Percentiles rank a stretch among this genome's conserved stretches.
Conservation (phyloP, 805 yeast genomes). For the Candida krabiensis region DNA sequence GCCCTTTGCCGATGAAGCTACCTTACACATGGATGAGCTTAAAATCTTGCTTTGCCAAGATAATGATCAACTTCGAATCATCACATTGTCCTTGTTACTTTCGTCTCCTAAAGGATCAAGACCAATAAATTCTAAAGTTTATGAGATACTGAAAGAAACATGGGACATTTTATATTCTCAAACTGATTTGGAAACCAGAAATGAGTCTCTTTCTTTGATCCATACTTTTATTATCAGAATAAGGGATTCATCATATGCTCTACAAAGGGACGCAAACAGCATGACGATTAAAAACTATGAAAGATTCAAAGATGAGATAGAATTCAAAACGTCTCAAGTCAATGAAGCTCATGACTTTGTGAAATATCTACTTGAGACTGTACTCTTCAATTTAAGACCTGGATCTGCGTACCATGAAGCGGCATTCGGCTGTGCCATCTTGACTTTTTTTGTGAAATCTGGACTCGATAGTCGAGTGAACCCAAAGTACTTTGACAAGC, state of each 20-base stretch:
- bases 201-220: conserved; percentile 60
- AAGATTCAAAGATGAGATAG: conserved; percentile 41
- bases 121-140: conserved; percentile 48
- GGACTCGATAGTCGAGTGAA: conserved; percentile 55
- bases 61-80: conserved; percentile 41
- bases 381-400: conserved; percentile 40
- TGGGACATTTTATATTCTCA: conserved; percentile 60
- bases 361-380: conserved; percentile 22
- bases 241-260: conserved; percentile 65
- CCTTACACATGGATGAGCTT: conserved; percentile 28
- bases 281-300: conserved; percentile 32
- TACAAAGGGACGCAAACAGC: conserved; percentile 51
- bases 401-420: conserved; percentile 57
- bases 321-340: conserved; percentile 29
- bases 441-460: conserved; percentile 46
- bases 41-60: conserved; percentile 44
- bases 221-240: conserved; percentile 63
- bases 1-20: conserved; percentile 39
- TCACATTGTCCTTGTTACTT: conserved; percentile 60
- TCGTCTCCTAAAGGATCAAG: conserved; percentile 61
- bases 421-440: conserved; percentile 48
- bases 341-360: conserved; percentile 39
- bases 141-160: conserved; percentile 42
- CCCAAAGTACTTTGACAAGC: conserved; percentile 36
- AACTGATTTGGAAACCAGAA: conserved; percentile 64